Percentiles rank a stretch among this genome's conserved stretches.
phyloP scores from a whole-genome alignment of 2,329 filamentous ascomycete species.

The Hymenoscyphus fructigenus region DNA sequence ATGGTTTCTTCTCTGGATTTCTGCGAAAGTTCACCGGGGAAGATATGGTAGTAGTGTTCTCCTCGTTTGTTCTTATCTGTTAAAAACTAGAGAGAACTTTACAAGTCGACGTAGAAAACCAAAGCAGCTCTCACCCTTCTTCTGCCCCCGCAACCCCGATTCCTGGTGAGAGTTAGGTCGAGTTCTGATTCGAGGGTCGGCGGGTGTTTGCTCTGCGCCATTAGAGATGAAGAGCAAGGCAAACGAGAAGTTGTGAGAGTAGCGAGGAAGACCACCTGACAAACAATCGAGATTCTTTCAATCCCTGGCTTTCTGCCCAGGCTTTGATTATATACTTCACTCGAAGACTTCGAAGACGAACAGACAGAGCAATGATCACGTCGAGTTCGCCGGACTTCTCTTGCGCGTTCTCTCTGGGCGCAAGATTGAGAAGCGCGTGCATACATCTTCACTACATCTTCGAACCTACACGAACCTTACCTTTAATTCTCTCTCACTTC shows the following conservation, averaged over 20 bases:
- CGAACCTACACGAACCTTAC: neutral
- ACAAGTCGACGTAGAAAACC: neutral
- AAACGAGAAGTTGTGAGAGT: neutral
- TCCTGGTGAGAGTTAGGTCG: neutral
- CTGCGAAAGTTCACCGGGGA: constrained; percentile 14
- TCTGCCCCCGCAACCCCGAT: neutral
- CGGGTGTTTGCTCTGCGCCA: constrained; percentile 13
- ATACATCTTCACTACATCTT: constrained; percentile 13
- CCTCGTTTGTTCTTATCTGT: constrained; percentile 18
- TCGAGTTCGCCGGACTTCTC: constrained; percentile 12
- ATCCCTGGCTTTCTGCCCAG: neutral
- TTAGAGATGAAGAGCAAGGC: constrained; percentile 9
- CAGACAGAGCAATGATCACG: constrained; percentile 22
- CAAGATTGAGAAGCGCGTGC: constrained; percentile 22
- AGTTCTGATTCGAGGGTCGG: constrained; percentile 21
- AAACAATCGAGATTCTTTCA: neutral
- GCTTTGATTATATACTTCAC: neutral
- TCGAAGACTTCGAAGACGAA: neutral
- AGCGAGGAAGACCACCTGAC: neutral
- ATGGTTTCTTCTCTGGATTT: constrained; percentile 8
- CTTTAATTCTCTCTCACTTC: neutral
- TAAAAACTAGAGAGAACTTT: neutral
- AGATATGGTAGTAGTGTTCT: constrained; percentile 26
- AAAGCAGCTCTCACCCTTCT: neutral
- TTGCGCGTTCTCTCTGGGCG: constrained; percentile 10